Conservation (phyloP, 2,329 filamentous ascomycete species). For the Orbilia oligospora region DNA sequence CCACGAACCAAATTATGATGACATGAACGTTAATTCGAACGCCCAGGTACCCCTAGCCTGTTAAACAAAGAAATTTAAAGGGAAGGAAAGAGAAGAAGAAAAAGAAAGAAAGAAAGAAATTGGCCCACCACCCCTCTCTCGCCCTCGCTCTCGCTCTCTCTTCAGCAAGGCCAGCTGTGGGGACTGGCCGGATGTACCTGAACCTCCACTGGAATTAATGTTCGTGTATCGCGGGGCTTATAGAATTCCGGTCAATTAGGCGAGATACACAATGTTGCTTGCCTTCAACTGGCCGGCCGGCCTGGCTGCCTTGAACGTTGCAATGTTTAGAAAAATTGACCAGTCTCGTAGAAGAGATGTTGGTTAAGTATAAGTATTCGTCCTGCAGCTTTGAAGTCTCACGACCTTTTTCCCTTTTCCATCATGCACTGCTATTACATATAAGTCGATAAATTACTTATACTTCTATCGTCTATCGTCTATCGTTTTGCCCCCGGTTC, state of each 20-base stretch:
- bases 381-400: slow-evolving; percentile 20
- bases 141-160: too few species aligned
- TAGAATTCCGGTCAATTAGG: slow-evolving; percentile 41
- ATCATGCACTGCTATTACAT: neutral
- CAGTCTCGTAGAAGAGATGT: slow-evolving; percentile 9
- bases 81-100: neutral
- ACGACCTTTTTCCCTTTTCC: slow-evolving; percentile 33
- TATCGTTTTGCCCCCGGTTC: neutral
- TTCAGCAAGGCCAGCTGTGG: neutral
- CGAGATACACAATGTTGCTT: slow-evolving; percentile 26
- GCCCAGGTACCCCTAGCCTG: slow-evolving; percentile 1
- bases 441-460: neutral
- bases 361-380: slow-evolving; percentile 2
- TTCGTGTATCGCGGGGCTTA: slow-evolving; percentile 59
- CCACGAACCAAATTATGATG: slow-evolving; percentile 27
- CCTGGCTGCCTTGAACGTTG: slow-evolving; percentile 33
- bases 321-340: slow-evolving; percentile 2
- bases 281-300: slow-evolving; percentile 17
- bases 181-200: slow-evolving; percentile 40
- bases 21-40: slow-evolving; percentile 21
- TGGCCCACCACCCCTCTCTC: too few species aligned
- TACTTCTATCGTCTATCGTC: neutral
- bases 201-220: slow-evolving; percentile 40
- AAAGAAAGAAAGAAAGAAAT: too few species aligned
- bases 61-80: neutral